Evolutionary conservation across 768 basidiomycete genomes (phyloP).

Genomic region (Kwoniella sp.): DNA sequence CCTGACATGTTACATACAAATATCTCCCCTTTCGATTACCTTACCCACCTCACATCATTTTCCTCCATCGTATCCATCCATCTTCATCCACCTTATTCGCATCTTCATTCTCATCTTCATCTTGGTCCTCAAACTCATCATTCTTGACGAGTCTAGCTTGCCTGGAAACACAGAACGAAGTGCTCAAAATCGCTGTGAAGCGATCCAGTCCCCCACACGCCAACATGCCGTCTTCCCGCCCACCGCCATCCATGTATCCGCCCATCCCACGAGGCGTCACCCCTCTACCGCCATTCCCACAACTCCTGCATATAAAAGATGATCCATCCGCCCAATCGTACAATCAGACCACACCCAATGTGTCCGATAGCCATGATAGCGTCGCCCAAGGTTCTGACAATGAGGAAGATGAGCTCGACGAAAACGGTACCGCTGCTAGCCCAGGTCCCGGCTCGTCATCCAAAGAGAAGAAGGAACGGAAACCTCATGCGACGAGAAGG

Average conservation of each 20-base stretch:
- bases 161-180: too few species aligned
- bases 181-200: too few species aligned
- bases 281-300: conserved; percentile 34
- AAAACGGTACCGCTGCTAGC: conserved; percentile 2
- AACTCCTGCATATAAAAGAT: conserved; percentile 24
- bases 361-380: neutral
- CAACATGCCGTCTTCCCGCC: conserved; percentile 15
- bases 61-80: neutral
- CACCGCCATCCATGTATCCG: conserved; percentile 30
- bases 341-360: neutral
- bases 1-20: too few species aligned
- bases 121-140: too few species aligned
- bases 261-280: conserved; percentile 23
- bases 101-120: too few species aligned
- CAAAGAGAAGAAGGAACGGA: conserved; percentile 30
- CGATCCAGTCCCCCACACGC: too few species aligned
- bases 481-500: conserved; percentile 46
- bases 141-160: too few species aligned
- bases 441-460: conserved; percentile 14
- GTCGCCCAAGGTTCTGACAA: neutral
- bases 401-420: conserved; percentile 21
- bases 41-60: too few species aligned
- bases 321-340: conserved; percentile 9
- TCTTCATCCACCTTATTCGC: neutral
- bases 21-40: neutral